Evolutionary conservation across 2,329 filamentous ascomycete species (phyloP).

Genomic region (Cladophialophora psammophila): DNA sequence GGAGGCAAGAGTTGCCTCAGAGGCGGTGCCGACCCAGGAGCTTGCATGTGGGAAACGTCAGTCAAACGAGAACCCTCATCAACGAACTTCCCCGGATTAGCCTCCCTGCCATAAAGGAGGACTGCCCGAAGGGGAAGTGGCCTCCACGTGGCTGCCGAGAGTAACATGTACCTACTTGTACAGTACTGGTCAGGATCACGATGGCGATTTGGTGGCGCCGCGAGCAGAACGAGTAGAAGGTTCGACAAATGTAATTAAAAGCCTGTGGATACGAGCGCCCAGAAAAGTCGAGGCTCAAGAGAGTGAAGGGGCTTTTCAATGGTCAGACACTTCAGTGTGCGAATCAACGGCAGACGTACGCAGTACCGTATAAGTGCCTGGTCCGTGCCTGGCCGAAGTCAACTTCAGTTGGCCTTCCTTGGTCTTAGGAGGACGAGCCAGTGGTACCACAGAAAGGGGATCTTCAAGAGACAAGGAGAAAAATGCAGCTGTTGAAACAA

Average conservation of each 20-base stretch:
- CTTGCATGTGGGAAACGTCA: background rate
- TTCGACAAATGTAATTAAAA: background rate
- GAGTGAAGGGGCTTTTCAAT: background rate
- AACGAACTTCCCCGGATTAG: background rate
- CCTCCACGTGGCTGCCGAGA: background rate
- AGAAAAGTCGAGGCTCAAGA: background rate
- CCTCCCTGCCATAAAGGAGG: background rate
- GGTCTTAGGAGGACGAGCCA: background rate
- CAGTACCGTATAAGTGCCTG: background rate
- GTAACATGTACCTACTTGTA: background rate
- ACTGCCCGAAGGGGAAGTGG: background rate
- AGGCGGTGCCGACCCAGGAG: background rate
- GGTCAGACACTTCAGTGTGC: background rate
- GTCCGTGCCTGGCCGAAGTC: background rate
- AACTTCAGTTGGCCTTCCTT: background rate
- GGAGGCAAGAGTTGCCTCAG: background rate
- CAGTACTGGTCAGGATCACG: background rate
- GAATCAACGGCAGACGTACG: background rate
- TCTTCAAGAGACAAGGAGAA: background rate
- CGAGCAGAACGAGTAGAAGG: background rate
- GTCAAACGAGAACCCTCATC: background rate
- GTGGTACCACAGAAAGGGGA: background rate
- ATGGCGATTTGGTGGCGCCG: background rate
- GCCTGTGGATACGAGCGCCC: background rate
- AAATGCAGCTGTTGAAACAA: background rate